Evolutionary conservation across 2,329 filamentous ascomycete species (phyloP).

Genomic region (Cercospora sesami): DNA sequence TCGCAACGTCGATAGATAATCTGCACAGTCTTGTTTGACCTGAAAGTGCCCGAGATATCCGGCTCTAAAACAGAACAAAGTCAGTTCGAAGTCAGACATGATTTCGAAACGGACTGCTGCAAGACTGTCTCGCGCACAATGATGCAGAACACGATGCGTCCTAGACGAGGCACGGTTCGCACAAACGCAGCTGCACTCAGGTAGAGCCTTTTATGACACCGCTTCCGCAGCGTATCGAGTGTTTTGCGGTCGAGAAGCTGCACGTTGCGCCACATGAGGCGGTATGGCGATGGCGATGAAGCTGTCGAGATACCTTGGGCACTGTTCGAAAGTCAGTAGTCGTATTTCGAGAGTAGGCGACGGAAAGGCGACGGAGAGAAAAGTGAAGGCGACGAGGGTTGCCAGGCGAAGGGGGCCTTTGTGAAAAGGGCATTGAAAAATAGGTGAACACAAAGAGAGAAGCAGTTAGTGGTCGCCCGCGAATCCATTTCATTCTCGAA

Average conservation of each 20-base stretch:
- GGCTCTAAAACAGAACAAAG: background rate
- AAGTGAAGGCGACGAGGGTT: too few species aligned
- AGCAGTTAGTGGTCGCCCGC: background rate
- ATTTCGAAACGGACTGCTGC: background rate
- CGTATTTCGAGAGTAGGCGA: background rate
- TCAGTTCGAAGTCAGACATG: background rate
- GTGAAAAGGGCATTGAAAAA: background rate
- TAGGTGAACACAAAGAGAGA: background rate
- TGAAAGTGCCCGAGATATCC: background rate
- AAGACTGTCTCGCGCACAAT: background rate
- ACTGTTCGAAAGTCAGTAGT: background rate
- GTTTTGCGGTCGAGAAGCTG: background rate
- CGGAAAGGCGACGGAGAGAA: background rate
- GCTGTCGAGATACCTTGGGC: background rate
- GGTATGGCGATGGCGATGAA: background rate
- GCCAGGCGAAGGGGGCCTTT: background rate
- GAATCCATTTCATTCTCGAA: conserved; percentile 1
- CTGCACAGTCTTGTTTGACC: background rate
- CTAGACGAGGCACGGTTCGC: background rate
- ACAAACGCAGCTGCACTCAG: background rate
- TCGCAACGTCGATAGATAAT: background rate
- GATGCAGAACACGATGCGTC: background rate
- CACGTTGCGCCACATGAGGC: background rate
- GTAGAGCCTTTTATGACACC: background rate
- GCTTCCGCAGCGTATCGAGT: background rate